A percentile compares a stretch with the other conserved stretches of the same genome.
These are phyloP conservation scores for Hypoxylon sp. DNA, from an alignment of 2,329 filamentous ascomycete genomes.

Conservation along the genomic window DNA sequence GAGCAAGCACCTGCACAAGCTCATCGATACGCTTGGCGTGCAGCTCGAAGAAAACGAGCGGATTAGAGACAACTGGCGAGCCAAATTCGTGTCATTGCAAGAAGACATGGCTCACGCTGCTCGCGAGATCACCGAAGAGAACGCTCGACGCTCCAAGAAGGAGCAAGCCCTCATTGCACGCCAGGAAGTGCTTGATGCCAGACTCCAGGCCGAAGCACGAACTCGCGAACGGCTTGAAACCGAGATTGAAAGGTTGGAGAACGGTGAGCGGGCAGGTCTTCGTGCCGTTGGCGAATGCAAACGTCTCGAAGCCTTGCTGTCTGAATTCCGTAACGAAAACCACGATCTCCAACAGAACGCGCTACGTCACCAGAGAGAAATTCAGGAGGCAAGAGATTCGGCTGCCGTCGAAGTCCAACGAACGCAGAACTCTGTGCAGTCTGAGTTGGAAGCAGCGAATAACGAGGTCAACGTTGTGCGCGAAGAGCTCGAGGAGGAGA, in stretches of 20 bases:
- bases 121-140: slow-evolving; percentile 82
- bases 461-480: slow-evolving; percentile 85
- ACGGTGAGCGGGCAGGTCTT: slow-evolving; percentile 70
- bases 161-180: slow-evolving; percentile 81
- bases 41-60: slow-evolving; percentile 88
- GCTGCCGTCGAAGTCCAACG: slow-evolving; percentile 82
- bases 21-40: slow-evolving; percentile 74
- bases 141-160: slow-evolving; percentile 77
- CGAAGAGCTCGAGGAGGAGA: slow-evolving; percentile 81
- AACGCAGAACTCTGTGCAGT: slow-evolving; percentile 78
- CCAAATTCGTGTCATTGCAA: slow-evolving; percentile 85
- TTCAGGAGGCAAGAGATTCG: slow-evolving; percentile 82
- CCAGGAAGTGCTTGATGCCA: slow-evolving; percentile 80
- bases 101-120: slow-evolving; percentile 84
- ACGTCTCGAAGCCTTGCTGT: slow-evolving; percentile 63
- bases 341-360: slow-evolving; percentile 74
- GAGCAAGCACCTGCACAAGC: slow-evolving; percentile 77
- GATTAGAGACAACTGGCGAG: slow-evolving; percentile 82
- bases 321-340: slow-evolving; percentile 71
- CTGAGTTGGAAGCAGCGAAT: slow-evolving; percentile 83
- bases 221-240: slow-evolving; percentile 72
- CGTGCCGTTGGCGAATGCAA: slow-evolving; percentile 69
- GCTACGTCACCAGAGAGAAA: slow-evolving; percentile 78
- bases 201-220: slow-evolving; percentile 76
- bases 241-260: slow-evolving; percentile 71